phyloP scores from a whole-genome alignment of 176 grass and related monocot species.

The Oryza officinalis region DNA sequence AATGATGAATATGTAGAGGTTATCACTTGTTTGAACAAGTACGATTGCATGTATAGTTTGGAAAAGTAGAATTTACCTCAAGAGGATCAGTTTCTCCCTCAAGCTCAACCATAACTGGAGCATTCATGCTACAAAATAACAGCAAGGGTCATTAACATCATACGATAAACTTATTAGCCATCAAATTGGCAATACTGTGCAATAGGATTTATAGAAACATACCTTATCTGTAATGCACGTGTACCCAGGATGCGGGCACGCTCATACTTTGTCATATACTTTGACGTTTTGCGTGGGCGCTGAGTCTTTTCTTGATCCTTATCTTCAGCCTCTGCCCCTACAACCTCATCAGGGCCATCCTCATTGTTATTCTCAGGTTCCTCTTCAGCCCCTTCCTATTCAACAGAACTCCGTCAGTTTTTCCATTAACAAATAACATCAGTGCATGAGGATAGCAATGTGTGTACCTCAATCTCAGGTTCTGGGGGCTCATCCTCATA shows the following conservation, averaged over 20 bases:
- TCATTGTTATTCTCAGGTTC: conserved; percentile 80
- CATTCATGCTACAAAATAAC: conserved; percentile 79
- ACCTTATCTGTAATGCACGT: conserved; percentile 91
- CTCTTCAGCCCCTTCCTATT: conserved; percentile 77
- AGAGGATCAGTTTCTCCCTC: conserved; percentile 93
- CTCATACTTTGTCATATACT: conserved; percentile 97
- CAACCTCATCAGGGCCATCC: conserved; percentile 57
- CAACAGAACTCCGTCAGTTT: conserved; percentile 15
- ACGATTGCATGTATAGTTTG: neutral
- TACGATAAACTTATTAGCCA: neutral
- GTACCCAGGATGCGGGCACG: conserved; percentile 90
- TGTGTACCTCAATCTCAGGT: conserved; percentile 71
- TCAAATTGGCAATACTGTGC: neutral
- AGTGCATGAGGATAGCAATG: neutral
- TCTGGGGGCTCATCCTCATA: conserved; percentile 80
- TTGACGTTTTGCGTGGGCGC: conserved; percentile 68
- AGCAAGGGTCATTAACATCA: neutral
- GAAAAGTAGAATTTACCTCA: conserved; percentile 56
- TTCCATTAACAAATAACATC: neutral
- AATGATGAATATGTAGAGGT: neutral
- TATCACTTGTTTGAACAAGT: neutral
- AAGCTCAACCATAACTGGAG: conserved; percentile 94
- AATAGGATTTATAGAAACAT: neutral
- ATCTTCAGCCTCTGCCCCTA: conserved; percentile 61
- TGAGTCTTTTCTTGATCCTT: conserved; percentile 56